Evolutionary conservation across 164 flowering plant genomes (phyloP), one percentile per base, ranked within the genome.

Genomic region (Cinnamomum micranthum): DNA sequence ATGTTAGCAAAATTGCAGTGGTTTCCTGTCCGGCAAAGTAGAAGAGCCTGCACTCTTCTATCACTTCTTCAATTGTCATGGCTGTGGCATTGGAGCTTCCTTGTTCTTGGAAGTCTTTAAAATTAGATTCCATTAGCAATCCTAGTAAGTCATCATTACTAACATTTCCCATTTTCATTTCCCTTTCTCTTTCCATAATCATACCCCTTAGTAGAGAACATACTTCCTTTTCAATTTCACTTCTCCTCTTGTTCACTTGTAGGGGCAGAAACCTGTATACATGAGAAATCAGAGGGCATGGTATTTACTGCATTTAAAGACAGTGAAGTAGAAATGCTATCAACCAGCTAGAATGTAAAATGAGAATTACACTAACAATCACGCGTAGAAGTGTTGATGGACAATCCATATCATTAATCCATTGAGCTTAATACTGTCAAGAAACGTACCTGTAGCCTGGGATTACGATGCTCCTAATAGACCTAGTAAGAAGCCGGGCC

Each of bases 401-500:
- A 35, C 41, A 35, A 35, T 35, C 41, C 1, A 2, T 35, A 35
- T 35, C 41, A 35, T 35, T 5, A 35, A 35, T 35, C 9, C 41
- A 35, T 35, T 12, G 60, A 1, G 17, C 2, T 19, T 55, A 55
- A 55, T 14, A 13, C 15, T 14, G 12, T 6, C 60, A 55, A 55
- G 20, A 10, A 17, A 41, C 10, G 33, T 11, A 84, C 86, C 82
- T 79, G 74, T 66, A 77, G 59, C 86, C 28, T 0, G 86, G 86
- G 63, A 84, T 79, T 70, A 71, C 75, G 2, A 72, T 14, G 1
- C 68, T 55, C 52, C 41, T 70, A 31, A 64, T 0, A 70, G 65
- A 66, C 12, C 68, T 27, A 0, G 70, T 4, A 0, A 70, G 10
- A 52, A 79, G 79, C 19, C 1, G 3, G 1, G 20, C 72, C 52